These are phyloP conservation scores for Phlyctochytrium planicorne DNA, from an alignment of 192 early-diverging fungal species.

Conservation along the genomic window DNA sequence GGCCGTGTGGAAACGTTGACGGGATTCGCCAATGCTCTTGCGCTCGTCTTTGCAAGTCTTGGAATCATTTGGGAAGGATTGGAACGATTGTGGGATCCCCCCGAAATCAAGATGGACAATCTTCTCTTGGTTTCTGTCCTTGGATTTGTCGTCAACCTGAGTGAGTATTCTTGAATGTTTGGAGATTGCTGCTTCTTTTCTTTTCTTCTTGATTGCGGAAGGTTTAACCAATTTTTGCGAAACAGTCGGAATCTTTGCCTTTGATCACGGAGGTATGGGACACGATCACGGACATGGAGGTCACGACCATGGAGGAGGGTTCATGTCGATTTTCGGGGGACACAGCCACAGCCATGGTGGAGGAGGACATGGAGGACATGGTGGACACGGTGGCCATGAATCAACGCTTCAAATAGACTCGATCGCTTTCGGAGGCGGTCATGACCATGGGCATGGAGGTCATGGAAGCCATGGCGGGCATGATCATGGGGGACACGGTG, in stretches of 20 bases:
- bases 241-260: conserved; percentile 83
- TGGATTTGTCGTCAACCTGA: conserved; percentile 87
- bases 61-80: conserved; percentile 91
- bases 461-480: conserved; percentile 36
- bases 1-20: conserved; percentile 88
- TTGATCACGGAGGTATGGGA: conserved; percentile 71
- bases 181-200: conserved; percentile 7
- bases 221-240: not conserved
- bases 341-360: conserved; percentile 22
- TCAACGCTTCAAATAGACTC: conserved; percentile 12
- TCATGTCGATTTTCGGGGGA: conserved; percentile 1
- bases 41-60: conserved; percentile 82
- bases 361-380: not conserved
- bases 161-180: conserved; percentile 14
- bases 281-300: conserved; percentile 60
- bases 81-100: conserved; percentile 80
- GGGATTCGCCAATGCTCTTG: conserved; percentile 91
- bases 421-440: not conserved
- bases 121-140: conserved; percentile 85
- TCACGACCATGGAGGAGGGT: conserved; percentile 14
- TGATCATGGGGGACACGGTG: conserved; percentile 49
- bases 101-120: conserved; percentile 81
- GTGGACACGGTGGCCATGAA: conserved; percentile 1
- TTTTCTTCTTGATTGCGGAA: not conserved
- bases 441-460: conserved; percentile 26